These are phyloP conservation scores for Cyclocybe cylindracea DNA, from an alignment of 768 basidiomycete species.

Conservation along the genomic window DNA sequence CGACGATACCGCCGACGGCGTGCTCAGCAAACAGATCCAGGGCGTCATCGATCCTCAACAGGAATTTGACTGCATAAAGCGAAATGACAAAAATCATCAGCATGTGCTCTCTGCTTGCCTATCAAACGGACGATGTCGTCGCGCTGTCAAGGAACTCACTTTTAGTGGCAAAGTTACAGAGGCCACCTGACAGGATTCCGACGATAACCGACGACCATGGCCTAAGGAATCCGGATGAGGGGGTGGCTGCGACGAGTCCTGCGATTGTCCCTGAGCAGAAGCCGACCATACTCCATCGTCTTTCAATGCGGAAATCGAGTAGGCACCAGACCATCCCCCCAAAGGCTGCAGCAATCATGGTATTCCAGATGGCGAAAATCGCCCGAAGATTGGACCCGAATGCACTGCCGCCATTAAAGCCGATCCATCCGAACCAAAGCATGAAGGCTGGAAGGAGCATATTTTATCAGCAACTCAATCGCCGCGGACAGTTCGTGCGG, in stretches of 20 bases:
- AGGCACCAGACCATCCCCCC: conserved; percentile 84
- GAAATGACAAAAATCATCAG: no score
- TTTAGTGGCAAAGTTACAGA: conserved; percentile 86
- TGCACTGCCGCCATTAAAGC: conserved; percentile 91
- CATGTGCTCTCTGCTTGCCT: no score
- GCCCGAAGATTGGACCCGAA: conserved; percentile 89
- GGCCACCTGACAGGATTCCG: conserved; percentile 69
- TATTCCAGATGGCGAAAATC: conserved; percentile 84
- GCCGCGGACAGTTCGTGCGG: background rate
- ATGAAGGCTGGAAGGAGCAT: conserved; percentile 50
- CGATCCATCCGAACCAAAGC: conserved; percentile 87
- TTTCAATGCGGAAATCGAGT: conserved; percentile 76
- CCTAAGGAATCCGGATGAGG: conserved; percentile 80
- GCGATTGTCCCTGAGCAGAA: conserved; percentile 94
- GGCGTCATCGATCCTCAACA: conserved; percentile 79
- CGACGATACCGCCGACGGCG: conserved; percentile 81
- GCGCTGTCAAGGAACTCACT: conserved; percentile 38
- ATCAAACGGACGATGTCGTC: no score
- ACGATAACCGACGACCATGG: conserved; percentile 77
- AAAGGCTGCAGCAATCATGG: conserved; percentile 82
- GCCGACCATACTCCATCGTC: conserved; percentile 87
- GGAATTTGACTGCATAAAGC: conserved; percentile 55
- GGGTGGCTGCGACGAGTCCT: conserved; percentile 87
- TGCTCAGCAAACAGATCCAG: conserved; percentile 94
- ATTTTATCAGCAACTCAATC: conserved; percentile 1